phyloP scores from a whole-genome alignment of 202 grass and related monocot genomes.

The Panicum hallii region DNA sequence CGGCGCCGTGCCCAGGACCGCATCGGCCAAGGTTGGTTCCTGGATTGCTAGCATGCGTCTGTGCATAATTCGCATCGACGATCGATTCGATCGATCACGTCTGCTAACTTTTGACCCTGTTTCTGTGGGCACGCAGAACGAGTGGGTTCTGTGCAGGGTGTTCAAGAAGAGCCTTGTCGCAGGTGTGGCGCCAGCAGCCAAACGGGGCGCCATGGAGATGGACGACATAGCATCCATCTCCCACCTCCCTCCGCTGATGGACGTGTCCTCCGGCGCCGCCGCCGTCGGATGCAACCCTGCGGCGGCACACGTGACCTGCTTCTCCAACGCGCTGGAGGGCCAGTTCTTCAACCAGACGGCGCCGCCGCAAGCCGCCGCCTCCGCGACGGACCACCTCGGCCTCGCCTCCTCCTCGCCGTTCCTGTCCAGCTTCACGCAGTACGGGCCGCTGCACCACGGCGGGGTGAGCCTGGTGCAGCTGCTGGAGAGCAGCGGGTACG shows the following conservation, averaged over 20 bases:
- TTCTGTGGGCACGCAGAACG: slow-evolving; percentile 52
- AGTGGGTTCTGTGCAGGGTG: slow-evolving; percentile 95
- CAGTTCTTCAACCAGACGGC: slow-evolving; percentile 45
- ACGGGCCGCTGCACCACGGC: slow-evolving; percentile 36
- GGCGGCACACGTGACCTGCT: slow-evolving; percentile 84
- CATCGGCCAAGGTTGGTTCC: slow-evolving; percentile 46
- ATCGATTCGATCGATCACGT: not conserved
- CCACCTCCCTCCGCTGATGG: slow-evolving; percentile 45
- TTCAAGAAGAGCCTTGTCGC: slow-evolving; percentile 66
- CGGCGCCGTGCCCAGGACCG: slow-evolving; percentile 7
- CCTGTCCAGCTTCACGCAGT: slow-evolving; percentile 41
- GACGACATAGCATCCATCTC: slow-evolving; percentile 1
- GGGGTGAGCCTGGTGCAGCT: slow-evolving; percentile 58
- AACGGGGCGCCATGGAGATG: slow-evolving; percentile 22
- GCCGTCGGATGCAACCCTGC: not conserved
- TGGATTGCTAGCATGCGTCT: not conserved
- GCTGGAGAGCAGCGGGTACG: slow-evolving; percentile 42
- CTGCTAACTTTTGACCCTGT: not conserved
- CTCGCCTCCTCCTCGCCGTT: slow-evolving; percentile 29
- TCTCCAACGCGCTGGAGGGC: slow-evolving; percentile 70
- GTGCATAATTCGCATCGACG: not conserved
- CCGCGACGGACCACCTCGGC: slow-evolving; percentile 18
- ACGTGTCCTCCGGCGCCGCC: slow-evolving; percentile 41
- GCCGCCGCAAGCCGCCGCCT: not conserved
- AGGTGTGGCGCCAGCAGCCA: not conserved